Conservation (phyloP, 352 stramenopile genomes). For the Globisporangium canariense region DNA sequence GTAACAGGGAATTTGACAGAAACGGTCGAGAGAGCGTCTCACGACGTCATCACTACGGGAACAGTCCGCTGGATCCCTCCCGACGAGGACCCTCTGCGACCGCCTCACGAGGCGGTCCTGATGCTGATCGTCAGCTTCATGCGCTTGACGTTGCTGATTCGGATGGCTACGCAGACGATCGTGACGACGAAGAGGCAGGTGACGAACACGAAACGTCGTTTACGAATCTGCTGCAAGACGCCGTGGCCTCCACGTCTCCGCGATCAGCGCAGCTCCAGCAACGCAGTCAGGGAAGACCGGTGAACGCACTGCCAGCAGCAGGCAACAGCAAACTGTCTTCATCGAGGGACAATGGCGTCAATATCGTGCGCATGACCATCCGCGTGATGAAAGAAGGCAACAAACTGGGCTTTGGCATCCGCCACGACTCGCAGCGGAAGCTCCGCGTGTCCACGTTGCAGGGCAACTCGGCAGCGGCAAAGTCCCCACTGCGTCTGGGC, state of each 20-base stretch:
- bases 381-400: slow-evolving; percentile 47
- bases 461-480: slow-evolving; percentile 32
- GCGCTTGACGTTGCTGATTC: not conserved
- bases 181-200: not conserved
- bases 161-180: slow-evolving; percentile 1
- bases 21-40: not conserved
- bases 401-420: slow-evolving; percentile 65
- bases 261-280: not conserved
- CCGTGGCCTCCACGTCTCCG: slow-evolving; percentile 7
- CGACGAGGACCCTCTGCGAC: not conserved
- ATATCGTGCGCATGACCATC: slow-evolving; percentile 33
- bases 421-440: slow-evolving; percentile 48
- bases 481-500: slow-evolving; percentile 44
- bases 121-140: not conserved
- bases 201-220: slow-evolving; percentile 14
- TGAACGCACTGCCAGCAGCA: not conserved
- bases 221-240: slow-evolving; percentile 13
- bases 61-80: not conserved
- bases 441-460: slow-evolving; percentile 63
- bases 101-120: not conserved
- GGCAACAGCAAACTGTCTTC: not conserved
- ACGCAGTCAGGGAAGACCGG: slow-evolving; percentile 4
- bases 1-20: not conserved
- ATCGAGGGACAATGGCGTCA: not conserved
- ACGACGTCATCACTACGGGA: slow-evolving; percentile 1